Conservation (phyloP, 805 yeast genomes). For the Cephaloascus fragrans region DNA sequence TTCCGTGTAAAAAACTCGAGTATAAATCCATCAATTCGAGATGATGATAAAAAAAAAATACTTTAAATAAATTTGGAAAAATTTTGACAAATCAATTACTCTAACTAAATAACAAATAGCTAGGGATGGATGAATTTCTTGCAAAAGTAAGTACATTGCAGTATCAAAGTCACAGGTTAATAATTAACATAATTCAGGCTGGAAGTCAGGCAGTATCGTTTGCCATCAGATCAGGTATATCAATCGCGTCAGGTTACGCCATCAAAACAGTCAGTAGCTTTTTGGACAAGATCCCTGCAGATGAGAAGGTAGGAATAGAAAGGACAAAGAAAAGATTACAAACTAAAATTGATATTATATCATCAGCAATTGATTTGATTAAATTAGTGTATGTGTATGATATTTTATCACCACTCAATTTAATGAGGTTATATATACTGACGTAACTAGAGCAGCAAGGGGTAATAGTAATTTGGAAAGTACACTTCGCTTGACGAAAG, state of each 20-base stretch:
- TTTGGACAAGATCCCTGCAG: constrained; percentile 43
- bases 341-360: constrained; percentile 48
- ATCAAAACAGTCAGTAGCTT: constrained; percentile 54
- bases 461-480: constrained; percentile 50
- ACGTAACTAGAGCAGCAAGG: constrained; percentile 29
- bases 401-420: too few species aligned
- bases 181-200: constrained; percentile 30
- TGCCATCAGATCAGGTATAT: constrained; percentile 68
- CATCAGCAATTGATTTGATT: constrained; percentile 60
- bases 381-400: constrained; percentile 26
- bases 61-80: too few species aligned
- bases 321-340: constrained; percentile 34
- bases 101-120: too few species aligned
- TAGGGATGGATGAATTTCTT: constrained; percentile 35
- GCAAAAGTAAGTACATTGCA: constrained; percentile 12
- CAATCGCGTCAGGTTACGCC: constrained; percentile 67
- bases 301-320: constrained; percentile 37
- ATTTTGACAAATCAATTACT: too few species aligned
- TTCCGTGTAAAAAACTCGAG: too few species aligned
- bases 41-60: too few species aligned
- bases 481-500: constrained; percentile 43
- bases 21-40: too few species aligned
- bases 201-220: constrained; percentile 73
- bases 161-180: neutral
- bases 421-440: neutral